Evolutionary conservation across 2,329 filamentous ascomycete species (phyloP).

Genomic region (Geosmithia flava): DNA sequence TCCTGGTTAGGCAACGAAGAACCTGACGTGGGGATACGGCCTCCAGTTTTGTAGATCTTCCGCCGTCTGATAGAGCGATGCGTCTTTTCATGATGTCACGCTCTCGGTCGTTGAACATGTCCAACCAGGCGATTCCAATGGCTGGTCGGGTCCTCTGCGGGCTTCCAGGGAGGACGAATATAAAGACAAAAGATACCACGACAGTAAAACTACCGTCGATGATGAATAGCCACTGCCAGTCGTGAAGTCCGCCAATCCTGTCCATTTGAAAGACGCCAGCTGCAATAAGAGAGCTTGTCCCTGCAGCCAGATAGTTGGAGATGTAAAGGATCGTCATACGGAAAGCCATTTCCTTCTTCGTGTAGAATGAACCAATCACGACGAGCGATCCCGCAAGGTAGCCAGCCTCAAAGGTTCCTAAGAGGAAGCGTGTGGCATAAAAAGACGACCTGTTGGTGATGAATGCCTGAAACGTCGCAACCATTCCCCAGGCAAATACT

Average conservation of each 20-base stretch:
- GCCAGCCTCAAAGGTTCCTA: slow-evolving; percentile 39
- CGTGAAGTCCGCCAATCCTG: not conserved
- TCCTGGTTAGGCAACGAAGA: too few species aligned
- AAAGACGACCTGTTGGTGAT: slow-evolving; percentile 30
- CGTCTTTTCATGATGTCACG: slow-evolving; percentile 1
- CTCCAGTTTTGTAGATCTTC: not conserved
- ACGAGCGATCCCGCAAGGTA: slow-evolving; percentile 34
- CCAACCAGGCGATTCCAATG: slow-evolving; percentile 1
- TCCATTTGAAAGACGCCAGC: slow-evolving; percentile 5
- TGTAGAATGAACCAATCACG: slow-evolving; percentile 36
- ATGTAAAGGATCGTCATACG: slow-evolving; percentile 30
- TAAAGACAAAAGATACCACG: slow-evolving; percentile 2
- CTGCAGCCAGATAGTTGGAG: slow-evolving; percentile 5
- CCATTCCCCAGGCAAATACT: slow-evolving; percentile 38
- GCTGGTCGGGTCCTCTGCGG: not conserved
- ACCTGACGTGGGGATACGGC: slow-evolving; percentile 3
- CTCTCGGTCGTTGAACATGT: slow-evolving; percentile 5
- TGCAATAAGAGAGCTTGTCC: slow-evolving; percentile 3
- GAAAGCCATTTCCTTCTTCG: slow-evolving; percentile 28
- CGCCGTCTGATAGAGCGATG: not conserved
- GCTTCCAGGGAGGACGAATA: not conserved
- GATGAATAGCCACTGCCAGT: slow-evolving; percentile 4
- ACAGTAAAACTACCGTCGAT: slow-evolving; percentile 5
- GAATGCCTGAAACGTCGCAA: slow-evolving; percentile 41
- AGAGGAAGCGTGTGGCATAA: slow-evolving; percentile 33